phyloP scores from a whole-genome alignment of 108 stramenopile species.

The Cylindrotheca fusiformis region DNA sequence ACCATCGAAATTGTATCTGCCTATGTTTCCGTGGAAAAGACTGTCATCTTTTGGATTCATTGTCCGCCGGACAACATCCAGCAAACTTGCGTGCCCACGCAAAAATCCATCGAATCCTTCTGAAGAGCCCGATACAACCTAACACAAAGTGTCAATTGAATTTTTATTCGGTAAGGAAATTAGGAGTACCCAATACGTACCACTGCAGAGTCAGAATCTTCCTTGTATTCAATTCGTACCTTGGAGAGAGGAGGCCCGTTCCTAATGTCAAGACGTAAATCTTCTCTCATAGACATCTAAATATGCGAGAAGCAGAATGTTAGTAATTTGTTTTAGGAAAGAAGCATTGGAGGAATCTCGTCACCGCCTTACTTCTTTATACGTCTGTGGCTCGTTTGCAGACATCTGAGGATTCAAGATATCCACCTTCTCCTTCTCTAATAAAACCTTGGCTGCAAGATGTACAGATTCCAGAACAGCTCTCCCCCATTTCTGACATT shows the following conservation, averaged over 20 bases:
- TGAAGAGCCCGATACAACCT: constrained; percentile 13
- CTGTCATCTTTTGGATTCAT: constrained; percentile 65
- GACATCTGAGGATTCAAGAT: constrained; percentile 51
- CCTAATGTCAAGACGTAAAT: constrained; percentile 75
- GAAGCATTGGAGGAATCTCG: background rate
- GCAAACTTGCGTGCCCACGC: constrained; percentile 58
- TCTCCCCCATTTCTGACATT: constrained; percentile 55
- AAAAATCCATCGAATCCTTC: constrained; percentile 30
- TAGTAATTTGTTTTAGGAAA: background rate
- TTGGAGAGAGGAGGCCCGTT: constrained; percentile 53
- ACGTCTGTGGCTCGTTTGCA: constrained; percentile 54
- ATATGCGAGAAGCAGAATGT: constrained; percentile 7
- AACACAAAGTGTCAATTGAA: too few species aligned
- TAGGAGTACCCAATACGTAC: too few species aligned
- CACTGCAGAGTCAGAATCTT: background rate
- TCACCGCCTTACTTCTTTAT: constrained; percentile 41
- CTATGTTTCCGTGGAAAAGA: constrained; percentile 70
- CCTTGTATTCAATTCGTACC: constrained; percentile 25
- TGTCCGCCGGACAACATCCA: constrained; percentile 51
- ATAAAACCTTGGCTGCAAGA: constrained; percentile 45
- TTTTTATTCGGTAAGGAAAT: too few species aligned
- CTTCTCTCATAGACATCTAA: constrained; percentile 75
- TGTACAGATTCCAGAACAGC: constrained; percentile 63
- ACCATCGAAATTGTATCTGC: constrained; percentile 85
- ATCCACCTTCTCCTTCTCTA: constrained; percentile 47